A percentile compares a stretch with the other conserved stretches of the same genome.
These are phyloP conservation scores for Rhizopogon vulgaris DNA, from an alignment of 768 basidiomycete genomes.

Conservation along the genomic window DNA sequence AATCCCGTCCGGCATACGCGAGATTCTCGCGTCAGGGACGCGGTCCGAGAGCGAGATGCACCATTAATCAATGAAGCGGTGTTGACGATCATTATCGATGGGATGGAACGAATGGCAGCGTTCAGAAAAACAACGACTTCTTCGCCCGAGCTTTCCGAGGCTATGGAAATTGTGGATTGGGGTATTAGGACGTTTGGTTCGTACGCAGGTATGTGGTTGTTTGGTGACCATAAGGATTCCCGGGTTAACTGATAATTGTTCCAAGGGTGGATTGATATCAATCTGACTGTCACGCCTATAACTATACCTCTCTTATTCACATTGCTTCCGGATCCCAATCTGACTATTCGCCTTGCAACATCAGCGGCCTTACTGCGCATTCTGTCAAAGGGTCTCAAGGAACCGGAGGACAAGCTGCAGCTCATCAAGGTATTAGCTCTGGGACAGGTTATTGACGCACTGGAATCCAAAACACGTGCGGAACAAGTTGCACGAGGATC, in stretches of 20 bases:
- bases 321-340: conserved; percentile 69
- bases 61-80: conserved; percentile 81
- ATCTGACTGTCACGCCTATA: conserved; percentile 85
- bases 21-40: conserved; percentile 83
- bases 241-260: neutral
- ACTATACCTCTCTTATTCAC: conserved; percentile 83
- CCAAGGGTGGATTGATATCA: conserved; percentile 96
- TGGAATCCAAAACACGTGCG: conserved; percentile 70
- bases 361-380: conserved; percentile 77
- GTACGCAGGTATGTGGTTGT: conserved; percentile 75
- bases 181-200: conserved; percentile 90
- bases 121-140: conserved; percentile 43
- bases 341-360: conserved; percentile 79
- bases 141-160: conserved; percentile 49
- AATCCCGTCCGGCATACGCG: conserved; percentile 65
- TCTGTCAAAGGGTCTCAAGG: conserved; percentile 90
- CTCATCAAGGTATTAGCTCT: conserved; percentile 86
- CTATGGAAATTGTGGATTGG: conserved; percentile 82
- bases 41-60: conserved; percentile 87
- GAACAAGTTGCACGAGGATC: conserved; percentile 62
- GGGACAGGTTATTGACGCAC: conserved; percentile 70
- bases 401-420: conserved; percentile 82
- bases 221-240: neutral
- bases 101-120: conserved; percentile 48
- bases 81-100: conserved; percentile 73